Base-by-base conservation (phyloP, 148 eudicot genomes). In the Nyssa sinensis region DNA sequence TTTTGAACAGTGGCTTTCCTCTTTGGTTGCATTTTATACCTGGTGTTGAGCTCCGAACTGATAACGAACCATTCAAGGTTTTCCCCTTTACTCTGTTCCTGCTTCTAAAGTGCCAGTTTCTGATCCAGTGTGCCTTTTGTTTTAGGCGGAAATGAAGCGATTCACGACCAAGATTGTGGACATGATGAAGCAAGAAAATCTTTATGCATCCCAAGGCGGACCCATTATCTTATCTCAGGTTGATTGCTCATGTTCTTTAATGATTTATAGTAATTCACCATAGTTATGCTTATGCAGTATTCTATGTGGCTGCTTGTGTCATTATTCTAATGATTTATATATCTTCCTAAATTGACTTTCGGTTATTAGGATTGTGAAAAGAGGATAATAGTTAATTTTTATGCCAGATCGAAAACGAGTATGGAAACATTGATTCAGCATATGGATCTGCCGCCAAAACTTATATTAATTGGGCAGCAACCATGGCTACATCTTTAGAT, bases 211-310 rank as follows among this genome's bases (percentile, higher is more conserved):
- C 10, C 97, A 95, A 83, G 99, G 97, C n/a, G 99, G 99, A 62
- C 99, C 99, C 0, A 93, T 95, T 53, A 93, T 95, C 74, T 77
- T 95, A 61, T 92, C 99, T 27, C 99, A 95, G 96, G 99, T 95
- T 79, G 24, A 55, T 76, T 78, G 72, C n/a, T n/a, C n/a, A 7
- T 3, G 41, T 37, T 78, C 33, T 24, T n/a, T 24, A 19, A 6
- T 21, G 25, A 44, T 31, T 55, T 13, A 1, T 14, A 32, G n/a
- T 30, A 19, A 27, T 32, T 70, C 7, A 21, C 23, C 32, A 58
- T 24, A 17, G 24, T 17, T 59, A 35, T 24, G 9, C 17, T 21
- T 61, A 62, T n/a, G 19, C 67, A 41, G 21, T 27, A 62, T 62
- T 60, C 30, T 60, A 6, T 29, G 3, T 73, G 24, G 75, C 8